phyloP scores from a whole-genome alignment of 148 eudicot species.

The Diospyros kaki region DNA sequence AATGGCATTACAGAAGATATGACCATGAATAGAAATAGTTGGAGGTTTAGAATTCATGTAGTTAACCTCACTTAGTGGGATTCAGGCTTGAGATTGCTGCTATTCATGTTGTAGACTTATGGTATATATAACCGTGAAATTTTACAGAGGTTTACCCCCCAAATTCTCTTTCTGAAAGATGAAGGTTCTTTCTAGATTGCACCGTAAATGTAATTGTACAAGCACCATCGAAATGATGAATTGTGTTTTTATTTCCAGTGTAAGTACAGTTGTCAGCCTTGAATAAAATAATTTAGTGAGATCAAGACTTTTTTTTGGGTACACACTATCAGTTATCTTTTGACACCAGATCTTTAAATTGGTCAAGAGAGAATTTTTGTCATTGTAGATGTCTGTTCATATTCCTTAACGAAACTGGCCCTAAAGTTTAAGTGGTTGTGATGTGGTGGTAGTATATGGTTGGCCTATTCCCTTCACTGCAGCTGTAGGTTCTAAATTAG shows the following conservation, averaged over 20 bases:
- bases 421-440: neutral
- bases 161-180: too few relatives aligned
- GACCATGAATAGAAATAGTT: too few relatives aligned
- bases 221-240: neutral
- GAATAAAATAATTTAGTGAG: conserved; percentile 1
- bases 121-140: neutral
- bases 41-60: too few relatives aligned
- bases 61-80: too few relatives aligned
- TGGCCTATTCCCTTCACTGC: neutral
- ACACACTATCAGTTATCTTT: neutral
- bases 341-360: neutral
- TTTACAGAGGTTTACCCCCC: neutral
- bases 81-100: too few relatives aligned
- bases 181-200: neutral
- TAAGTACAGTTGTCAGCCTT: conserved; percentile 2
- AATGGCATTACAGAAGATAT: too few relatives aligned
- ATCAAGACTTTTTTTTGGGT: neutral
- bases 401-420: neutral
- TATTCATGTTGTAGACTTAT: too few relatives aligned
- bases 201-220: neutral
- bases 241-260: neutral
- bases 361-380: neutral
- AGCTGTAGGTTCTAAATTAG: neutral
- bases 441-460: neutral
- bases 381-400: neutral